These are phyloP conservation scores for Sphaerostilbella broomeana DNA, from an alignment of 2,329 filamentous ascomycete genomes.

Conservation along the genomic window DNA sequence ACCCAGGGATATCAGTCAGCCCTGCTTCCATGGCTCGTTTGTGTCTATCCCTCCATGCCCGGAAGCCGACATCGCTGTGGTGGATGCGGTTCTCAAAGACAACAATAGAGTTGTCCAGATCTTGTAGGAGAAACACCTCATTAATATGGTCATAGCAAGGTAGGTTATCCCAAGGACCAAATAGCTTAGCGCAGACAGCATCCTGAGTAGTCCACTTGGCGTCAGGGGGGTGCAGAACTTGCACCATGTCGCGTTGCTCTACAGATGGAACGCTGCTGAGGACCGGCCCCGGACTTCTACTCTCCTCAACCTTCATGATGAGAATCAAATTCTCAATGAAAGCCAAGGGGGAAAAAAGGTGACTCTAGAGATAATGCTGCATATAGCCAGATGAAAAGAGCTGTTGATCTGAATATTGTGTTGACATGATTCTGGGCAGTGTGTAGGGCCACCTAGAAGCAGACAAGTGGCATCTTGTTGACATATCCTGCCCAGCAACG, in stretches of 20 bases:
- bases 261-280: neutral
- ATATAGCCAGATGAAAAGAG: conserved; percentile 4
- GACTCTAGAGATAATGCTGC: conserved; percentile 10
- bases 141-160: conserved; percentile 8
- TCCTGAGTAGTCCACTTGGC: conserved; percentile 10
- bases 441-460: too few relatives aligned
- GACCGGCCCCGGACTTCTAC: neutral
- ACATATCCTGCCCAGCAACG: neutral
- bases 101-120: conserved; percentile 20
- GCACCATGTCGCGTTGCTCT: neutral
- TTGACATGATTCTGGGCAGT: too few relatives aligned
- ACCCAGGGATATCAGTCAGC: conserved; percentile 9
- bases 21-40: conserved; percentile 19
- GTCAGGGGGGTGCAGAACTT: neutral
- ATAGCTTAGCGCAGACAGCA: conserved; percentile 8
- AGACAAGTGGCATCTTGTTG: neutral
- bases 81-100: conserved; percentile 19
- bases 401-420: conserved; percentile 2
- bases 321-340: neutral
- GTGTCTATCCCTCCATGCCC: conserved; percentile 17
- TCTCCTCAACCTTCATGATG: conserved; percentile 6
- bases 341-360: neutral
- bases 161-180: conserved; percentile 14
- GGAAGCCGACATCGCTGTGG: conserved; percentile 19
- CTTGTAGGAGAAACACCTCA: conserved; percentile 10